phyloP scores from a whole-genome alignment of 805 yeast species.

The Wickerhamiella galacta region DNA sequence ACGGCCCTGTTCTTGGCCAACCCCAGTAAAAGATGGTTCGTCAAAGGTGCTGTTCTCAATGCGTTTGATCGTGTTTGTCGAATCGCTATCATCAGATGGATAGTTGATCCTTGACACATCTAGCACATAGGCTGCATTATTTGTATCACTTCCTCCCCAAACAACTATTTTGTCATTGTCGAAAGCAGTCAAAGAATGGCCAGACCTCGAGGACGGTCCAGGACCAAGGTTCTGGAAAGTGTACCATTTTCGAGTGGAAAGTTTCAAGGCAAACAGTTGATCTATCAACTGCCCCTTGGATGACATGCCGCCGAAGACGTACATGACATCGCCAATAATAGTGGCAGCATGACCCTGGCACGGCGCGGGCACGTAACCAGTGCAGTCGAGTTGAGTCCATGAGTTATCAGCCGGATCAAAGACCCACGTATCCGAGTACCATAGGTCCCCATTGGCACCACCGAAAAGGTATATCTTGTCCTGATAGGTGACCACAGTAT shows the following conservation, averaged over 20 bases:
- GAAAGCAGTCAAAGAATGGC: conserved; percentile 70
- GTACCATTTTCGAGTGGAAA: conserved; percentile 58
- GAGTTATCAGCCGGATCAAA: conserved; percentile 51
- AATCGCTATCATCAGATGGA: conserved; percentile 23
- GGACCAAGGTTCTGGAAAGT: conserved; percentile 36
- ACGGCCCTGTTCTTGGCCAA: too few species aligned
- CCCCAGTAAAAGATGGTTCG: too few species aligned
- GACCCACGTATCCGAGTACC: conserved; percentile 63
- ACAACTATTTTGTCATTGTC: conserved; percentile 53
- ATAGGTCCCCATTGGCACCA: conserved; percentile 62
- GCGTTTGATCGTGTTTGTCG: too few species aligned
- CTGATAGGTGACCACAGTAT: conserved; percentile 68
- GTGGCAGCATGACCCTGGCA: conserved; percentile 85
- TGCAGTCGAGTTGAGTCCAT: conserved; percentile 57
- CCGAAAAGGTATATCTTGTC: conserved; percentile 78
- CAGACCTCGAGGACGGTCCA: conserved; percentile 73
- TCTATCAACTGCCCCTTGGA: conserved; percentile 50
- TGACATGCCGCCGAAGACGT: conserved; percentile 81
- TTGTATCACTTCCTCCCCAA: conserved; percentile 69
- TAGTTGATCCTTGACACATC: conserved; percentile 34
- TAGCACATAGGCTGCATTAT: conserved; percentile 42
- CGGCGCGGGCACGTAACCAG: conserved; percentile 69
- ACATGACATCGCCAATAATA: conserved; percentile 58
- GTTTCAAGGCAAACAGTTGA: conserved; percentile 57
- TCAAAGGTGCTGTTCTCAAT: too few species aligned